Conservation (phyloP, 495 filamentous ascomycete species). For the Rhypophila decipiens region DNA sequence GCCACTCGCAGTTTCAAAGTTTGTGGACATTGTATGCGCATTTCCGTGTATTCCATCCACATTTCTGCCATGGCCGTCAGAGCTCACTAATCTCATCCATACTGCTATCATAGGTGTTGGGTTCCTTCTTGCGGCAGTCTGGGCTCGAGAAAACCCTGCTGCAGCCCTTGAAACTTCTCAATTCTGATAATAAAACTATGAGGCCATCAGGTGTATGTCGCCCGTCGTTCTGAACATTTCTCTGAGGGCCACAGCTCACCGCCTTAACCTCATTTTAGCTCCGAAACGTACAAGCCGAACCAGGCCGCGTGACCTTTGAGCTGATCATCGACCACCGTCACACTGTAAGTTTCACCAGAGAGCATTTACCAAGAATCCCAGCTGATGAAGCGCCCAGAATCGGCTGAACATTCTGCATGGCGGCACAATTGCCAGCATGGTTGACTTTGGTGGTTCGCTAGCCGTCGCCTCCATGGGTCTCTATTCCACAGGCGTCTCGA, state of each 20-base stretch:
- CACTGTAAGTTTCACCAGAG: conserved; percentile 52
- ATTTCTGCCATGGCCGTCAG: too few species aligned
- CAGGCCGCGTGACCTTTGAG: conserved; percentile 80
- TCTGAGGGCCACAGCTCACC: not conserved
- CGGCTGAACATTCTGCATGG: conserved; percentile 87
- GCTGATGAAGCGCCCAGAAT: conserved; percentile 50
- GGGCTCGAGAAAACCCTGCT: too few species aligned
- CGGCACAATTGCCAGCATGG: conserved; percentile 92
- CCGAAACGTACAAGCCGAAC: conserved; percentile 65
- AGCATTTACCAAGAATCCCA: not conserved
- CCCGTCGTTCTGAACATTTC: not conserved
- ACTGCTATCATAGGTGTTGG: too few species aligned
- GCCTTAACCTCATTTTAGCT: conserved; percentile 52
- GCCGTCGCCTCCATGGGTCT: conserved; percentile 88
- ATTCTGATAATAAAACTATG: conserved; percentile 26
- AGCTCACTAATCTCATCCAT: too few species aligned
- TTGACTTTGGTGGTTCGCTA: conserved; percentile 87
- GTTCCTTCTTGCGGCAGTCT: too few species aligned
- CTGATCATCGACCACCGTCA: conserved; percentile 81
- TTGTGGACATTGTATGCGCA: too few species aligned
- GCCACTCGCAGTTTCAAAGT: too few species aligned
- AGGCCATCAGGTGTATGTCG: conserved; percentile 32
- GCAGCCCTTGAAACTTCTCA: too few species aligned
- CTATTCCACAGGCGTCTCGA: conserved; percentile 85
- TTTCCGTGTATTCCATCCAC: too few species aligned